Conservation (phyloP, 495 filamentous ascomycete species). For the Neurospora hispaniola region DNA sequence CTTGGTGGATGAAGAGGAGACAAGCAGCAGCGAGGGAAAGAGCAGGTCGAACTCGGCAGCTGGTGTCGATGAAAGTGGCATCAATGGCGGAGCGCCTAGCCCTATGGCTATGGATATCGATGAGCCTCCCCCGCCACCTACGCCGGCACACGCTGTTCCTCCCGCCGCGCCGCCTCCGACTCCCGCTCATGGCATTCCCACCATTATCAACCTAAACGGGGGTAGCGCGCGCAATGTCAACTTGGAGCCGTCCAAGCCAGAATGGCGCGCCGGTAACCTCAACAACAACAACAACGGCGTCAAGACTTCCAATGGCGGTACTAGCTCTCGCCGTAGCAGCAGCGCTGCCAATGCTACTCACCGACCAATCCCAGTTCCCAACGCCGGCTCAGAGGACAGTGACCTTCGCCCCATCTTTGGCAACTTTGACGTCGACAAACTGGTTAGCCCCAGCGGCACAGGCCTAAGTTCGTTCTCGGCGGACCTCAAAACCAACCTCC, state of each 20-base stretch:
- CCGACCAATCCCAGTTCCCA: conserved; percentile 8
- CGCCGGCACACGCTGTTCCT: background rate
- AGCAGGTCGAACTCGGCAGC: conserved; percentile 12
- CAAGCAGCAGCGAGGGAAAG: conserved; percentile 24
- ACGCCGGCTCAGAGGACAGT: conserved; percentile 32
- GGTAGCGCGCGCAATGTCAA: conserved; percentile 30
- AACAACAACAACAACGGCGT: conserved; percentile 19
- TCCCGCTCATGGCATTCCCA: conserved; percentile 7
- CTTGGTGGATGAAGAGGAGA: conserved; percentile 36
- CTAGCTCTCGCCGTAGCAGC: background rate
- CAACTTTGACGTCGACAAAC: conserved; percentile 56
- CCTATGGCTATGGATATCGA: conserved; percentile 49
- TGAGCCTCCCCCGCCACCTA: conserved; percentile 23
- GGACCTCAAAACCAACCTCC: conserved; percentile 57
- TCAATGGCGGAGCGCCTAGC: conserved; percentile 16
- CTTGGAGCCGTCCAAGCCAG: conserved; percentile 37
- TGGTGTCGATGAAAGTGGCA: background rate
- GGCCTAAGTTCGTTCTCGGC: conserved; percentile 50
- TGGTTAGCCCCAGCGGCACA: conserved; percentile 33
- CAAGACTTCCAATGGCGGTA: background rate
- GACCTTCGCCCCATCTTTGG: conserved; percentile 45
- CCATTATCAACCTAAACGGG: background rate
- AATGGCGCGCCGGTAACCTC: conserved; percentile 37
- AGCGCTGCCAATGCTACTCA: conserved; percentile 7
- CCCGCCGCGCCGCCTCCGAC: conserved; percentile 8